Evolutionary conservation across 139 green algal species (phyloP).

Genomic region (Penium margaritaceum): DNA sequence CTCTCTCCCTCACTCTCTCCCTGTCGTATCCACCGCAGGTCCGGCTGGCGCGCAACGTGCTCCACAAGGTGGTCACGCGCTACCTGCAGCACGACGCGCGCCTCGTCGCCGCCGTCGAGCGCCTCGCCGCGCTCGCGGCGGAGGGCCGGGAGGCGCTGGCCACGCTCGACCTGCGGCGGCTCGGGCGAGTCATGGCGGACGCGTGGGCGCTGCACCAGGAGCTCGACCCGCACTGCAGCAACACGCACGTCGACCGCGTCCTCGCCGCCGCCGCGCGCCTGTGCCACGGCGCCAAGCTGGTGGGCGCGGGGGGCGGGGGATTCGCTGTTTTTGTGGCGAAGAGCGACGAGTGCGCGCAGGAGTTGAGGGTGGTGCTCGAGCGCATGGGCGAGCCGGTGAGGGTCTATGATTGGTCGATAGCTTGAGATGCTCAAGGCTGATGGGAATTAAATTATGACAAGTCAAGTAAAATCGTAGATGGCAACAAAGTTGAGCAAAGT

Average conservation of each 20-base stretch:
- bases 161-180: background rate
- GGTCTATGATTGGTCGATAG: slow-evolving; percentile 33
- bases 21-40: too few species aligned
- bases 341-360: background rate
- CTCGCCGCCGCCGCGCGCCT: slow-evolving; percentile 6
- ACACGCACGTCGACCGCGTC: slow-evolving; percentile 10
- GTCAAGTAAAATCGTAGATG: too few species aligned
- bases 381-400: slow-evolving; percentile 13
- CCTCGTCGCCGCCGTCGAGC: background rate
- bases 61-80: slow-evolving; percentile 28
- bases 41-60: slow-evolving; percentile 27
- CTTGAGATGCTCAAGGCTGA: too few species aligned
- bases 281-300: slow-evolving; percentile 22
- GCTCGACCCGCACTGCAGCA: slow-evolving; percentile 34
- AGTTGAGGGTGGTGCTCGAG: slow-evolving; percentile 6
- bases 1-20: too few species aligned
- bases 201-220: slow-evolving; percentile 34
- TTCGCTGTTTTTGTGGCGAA: slow-evolving; percentile 33
- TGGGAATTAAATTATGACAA: too few species aligned
- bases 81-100: slow-evolving; percentile 27
- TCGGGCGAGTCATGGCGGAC: slow-evolving; percentile 15
- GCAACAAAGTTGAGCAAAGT: too few species aligned
- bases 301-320: slow-evolving; percentile 31
- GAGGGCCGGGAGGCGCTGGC: background rate
- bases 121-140: slow-evolving; percentile 24